Evolutionary conservation across 306 rosid genomes (phyloP), one percentile per base, ranked within the genome.

Genomic region (Lagenaria siceraria): DNA sequence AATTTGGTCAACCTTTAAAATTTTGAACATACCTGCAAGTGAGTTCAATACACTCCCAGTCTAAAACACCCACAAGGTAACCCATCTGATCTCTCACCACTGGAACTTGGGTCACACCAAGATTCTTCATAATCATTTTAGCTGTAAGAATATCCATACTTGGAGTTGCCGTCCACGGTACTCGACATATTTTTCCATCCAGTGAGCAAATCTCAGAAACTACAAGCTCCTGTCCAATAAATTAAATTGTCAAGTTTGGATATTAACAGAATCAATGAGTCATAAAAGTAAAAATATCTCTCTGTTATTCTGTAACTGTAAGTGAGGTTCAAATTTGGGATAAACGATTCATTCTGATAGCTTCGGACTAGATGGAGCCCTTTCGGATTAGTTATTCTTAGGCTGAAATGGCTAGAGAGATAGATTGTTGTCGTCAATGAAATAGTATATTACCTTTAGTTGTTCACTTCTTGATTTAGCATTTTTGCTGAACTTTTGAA

Each of bases 141-240:
- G 90, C 97, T 68, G 90, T 83, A 80, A 35, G 86, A 80, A 94
- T 87, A 85, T 88, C 92, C 97, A 90, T 92, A 70, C 84, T 83
- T 33, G 97, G 95, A 7, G 96, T 88, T 80, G 95, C 96, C 29
- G 88, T 87, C 94, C 96, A 89, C 38, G 93, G 89, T 35, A 87
- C 78, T 74, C 35, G 83, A 85, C 93, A 92, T 61, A 84, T 84
- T 80, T 85, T 87, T 42, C 73, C 91, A 75, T 87, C 79, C 77
- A 82, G 81, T 63, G 88, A 80, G 83, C 96, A 94, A 75, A 94
- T 84, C 68, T 94, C 96, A 83, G 93, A 94, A 77, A 94, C 93
- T 69, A 79, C 52, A 80, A 84, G 84, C 80, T 87, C 97, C 96
- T 92, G 91, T 40, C 63, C 77, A 42, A 78, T 48, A 66, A 83